Evolutionary conservation across 768 basidiomycete genomes (phyloP).

Genomic region (Boletus vinaceobasis): DNA sequence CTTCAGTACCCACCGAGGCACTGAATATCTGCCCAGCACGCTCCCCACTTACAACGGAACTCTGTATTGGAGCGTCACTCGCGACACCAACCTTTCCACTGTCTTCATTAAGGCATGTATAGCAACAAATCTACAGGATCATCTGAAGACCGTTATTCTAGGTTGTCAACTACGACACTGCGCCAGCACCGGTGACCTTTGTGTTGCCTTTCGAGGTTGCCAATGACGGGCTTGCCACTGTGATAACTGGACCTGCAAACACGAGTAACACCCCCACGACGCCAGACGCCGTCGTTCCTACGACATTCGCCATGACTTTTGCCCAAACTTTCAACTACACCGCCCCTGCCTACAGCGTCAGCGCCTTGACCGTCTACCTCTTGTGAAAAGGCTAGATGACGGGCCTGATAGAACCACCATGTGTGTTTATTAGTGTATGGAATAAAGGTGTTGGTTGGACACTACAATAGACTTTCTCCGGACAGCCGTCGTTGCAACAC

Average conservation of each 20-base stretch:
- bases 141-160: conserved; percentile 20
- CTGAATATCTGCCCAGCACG: conserved; percentile 62
- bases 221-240: conserved; percentile 41
- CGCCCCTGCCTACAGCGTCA: conserved; percentile 47
- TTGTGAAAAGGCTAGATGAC: neutral
- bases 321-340: conserved; percentile 50
- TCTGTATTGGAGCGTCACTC: conserved; percentile 60
- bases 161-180: conserved; percentile 51
- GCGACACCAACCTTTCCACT: conserved; percentile 20
- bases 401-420: neutral
- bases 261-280: conserved; percentile 54
- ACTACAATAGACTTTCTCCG: neutral
- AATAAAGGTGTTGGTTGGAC: neutral
- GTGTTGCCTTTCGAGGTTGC: conserved; percentile 52
- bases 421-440: neutral
- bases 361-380: conserved; percentile 25
- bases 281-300: conserved; percentile 48
- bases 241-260: conserved; percentile 47
- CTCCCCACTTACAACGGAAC: conserved; percentile 47
- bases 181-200: conserved; percentile 45
- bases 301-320: conserved; percentile 36
- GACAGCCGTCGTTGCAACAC: conserved; percentile 19
- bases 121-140: neutral
- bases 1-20: conserved; percentile 60
- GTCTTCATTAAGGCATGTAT: conserved; percentile 57